Evolutionary conservation across 2,329 filamentous ascomycete genomes (phyloP), one percentile per base, ranked within the genome.

Genomic region (Pyrenophora tritici-repentis): DNA sequence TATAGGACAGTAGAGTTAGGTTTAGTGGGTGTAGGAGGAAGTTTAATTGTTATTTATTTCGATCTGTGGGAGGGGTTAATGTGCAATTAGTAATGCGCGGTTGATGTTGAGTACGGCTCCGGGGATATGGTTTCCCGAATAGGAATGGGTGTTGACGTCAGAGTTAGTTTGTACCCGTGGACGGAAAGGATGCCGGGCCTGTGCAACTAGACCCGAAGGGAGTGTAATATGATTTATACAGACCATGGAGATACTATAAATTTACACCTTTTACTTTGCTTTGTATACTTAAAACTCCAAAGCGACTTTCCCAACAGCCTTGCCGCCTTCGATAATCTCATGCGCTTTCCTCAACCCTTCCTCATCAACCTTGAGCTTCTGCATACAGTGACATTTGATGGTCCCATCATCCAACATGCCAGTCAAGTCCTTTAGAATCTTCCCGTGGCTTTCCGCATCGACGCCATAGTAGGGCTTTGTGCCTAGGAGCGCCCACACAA

Each of bases 1-100:
- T n/a, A n/a, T n/a, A n/a, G n/a, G n/a, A n/a, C n/a, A n/a, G n/a
- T n/a, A n/a, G n/a, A n/a, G n/a, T n/a, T n/a, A n/a, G n/a, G n/a
- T n/a, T n/a, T n/a, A n/a, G n/a, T n/a, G n/a, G n/a, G n/a, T n/a
- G n/a, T n/a, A n/a, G n/a, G n/a, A n/a, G n/a, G n/a, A n/a, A n/a
- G n/a, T n/a, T n/a, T n/a, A n/a, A n/a, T n/a, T n/a, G n/a, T n/a
- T n/a, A n/a, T n/a, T n/a, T n/a, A n/a, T n/a, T n/a, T n/a, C n/a
- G 5, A 69, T 33, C 61, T 59, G 39, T 58, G 53, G 32, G 61
- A 55, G 50, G 9, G n/a, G n/a, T n/a, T n/a, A n/a, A n/a, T n/a
- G n/a, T n/a, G n/a, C n/a, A n/a, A n/a, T n/a, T n/a, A n/a, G n/a
- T n/a, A n/a, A n/a, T n/a, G n/a, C n/a, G n/a, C n/a, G n/a, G n/a